A percentile compares a stretch with the other conserved stretches of the same genome.
Conservation (phyloP, 768 basidiomycete species). For the Termitomyces sp. region DNA sequence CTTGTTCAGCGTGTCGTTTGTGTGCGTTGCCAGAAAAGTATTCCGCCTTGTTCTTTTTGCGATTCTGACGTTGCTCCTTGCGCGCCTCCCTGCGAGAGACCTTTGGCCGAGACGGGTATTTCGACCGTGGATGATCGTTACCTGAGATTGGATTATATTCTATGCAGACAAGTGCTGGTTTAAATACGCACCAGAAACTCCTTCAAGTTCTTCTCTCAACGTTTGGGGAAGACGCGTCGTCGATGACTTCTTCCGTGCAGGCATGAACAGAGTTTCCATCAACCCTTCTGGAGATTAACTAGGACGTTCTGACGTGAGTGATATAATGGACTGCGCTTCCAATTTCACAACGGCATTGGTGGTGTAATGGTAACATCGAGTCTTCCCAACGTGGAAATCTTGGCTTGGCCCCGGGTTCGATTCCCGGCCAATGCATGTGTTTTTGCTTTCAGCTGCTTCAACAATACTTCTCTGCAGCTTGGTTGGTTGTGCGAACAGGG, state of each 20-base stretch:
- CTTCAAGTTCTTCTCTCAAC: constrained; percentile 25
- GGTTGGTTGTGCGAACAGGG: too few relatives aligned
- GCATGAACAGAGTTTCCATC: constrained; percentile 3
- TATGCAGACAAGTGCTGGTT: too few relatives aligned
- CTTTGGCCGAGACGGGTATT: constrained; percentile 16
- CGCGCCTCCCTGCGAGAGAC: constrained; percentile 56
- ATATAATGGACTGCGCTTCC: background rate
- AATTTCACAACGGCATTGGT: constrained; percentile 30
- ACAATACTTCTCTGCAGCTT: too few relatives aligned
- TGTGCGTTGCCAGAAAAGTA: constrained; percentile 36
- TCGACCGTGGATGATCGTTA: constrained; percentile 16
- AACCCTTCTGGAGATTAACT: background rate
- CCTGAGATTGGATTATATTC: constrained; percentile 8
- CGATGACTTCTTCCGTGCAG: constrained; percentile 28
- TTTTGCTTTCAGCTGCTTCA: too few relatives aligned
- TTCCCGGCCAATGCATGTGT: constrained; percentile 42
- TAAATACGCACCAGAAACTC: constrained; percentile 13
- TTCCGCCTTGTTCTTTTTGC: constrained; percentile 60
- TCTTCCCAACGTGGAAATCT: constrained; percentile 51
- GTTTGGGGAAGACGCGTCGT: constrained; percentile 33
- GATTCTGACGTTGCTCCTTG: constrained; percentile 53
- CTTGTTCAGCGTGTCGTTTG: constrained; percentile 38
- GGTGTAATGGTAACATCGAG: constrained; percentile 87
- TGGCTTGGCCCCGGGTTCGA: constrained; percentile 51
- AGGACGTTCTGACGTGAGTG: background rate